Base-by-base conservation (phyloP, 129 eudicot genomes). In the Silybum marianum region DNA sequence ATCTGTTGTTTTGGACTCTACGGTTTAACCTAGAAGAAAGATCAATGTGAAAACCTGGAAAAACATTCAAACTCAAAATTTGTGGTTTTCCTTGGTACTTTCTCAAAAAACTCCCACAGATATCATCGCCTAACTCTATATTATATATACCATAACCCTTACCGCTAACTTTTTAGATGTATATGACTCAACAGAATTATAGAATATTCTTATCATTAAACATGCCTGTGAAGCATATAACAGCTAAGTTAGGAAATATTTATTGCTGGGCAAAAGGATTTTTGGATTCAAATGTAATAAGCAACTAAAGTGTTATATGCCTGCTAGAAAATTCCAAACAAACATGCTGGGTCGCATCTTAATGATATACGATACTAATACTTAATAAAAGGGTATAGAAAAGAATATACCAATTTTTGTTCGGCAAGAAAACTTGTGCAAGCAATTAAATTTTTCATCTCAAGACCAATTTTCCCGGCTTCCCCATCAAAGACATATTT, bases 361-460 rank as follows among this genome's bases (percentile, higher is more conserved):
- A 19, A 66, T 38, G 19, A 58, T 19, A 80, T 10, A 71, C 6
- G 67, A 24, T 54, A 54, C 38, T 39, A 4, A 34, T 71, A 16
- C 65, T 23, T 46, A 30, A 69, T 54, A 24, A 36, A 48, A 19
- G 23, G 70, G 44, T 25, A 6, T 73, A 62, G 34, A 39, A 42
- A 65, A 44, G 51, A 72, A 72, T 6, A 34, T 91, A 96, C 99
- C 98, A 96, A 87, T 86, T 89, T 86, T 80, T 87, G 98, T 85
- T 96, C 99, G 71, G 91, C 82, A 66, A 96, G 90, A 86, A 93
- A 93, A 85, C 97, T 86, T n/a, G 93, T 84, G 84, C 93, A 82
- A 16, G 99, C 98, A 75, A 96, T 84, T 67, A 96, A 80, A 79
- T 96, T 96, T 80, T 81, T 96, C 76, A 85, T 75, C 82, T 96